A percentile compares a stretch with the other conserved stretches of the same genome.
Evolutionary conservation across 306 rosid species (phyloP).

Genomic region (Elaeagnus macrophylla): DNA sequence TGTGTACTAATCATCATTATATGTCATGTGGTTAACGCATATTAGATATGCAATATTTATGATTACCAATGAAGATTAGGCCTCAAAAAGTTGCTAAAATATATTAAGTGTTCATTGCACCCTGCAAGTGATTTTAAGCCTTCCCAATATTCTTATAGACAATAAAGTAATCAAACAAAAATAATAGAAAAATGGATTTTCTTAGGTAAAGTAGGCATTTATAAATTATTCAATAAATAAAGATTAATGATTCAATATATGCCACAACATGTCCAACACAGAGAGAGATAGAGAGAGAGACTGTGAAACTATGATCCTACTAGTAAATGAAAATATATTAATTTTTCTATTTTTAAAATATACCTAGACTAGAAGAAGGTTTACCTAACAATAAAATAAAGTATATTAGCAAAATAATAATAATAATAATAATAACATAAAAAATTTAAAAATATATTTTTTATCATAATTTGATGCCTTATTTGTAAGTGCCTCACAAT

Average conservation of each 20-base stretch:
- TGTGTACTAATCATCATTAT: slow-evolving; percentile 25
- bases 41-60: slow-evolving; percentile 26
- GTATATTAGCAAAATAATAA: too few species aligned
- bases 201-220: slow-evolving; percentile 40
- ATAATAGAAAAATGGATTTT: too few species aligned
- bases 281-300: not conserved
- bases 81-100: not conserved
- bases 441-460: too few species aligned
- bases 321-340: too few species aligned
- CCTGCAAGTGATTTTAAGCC: slow-evolving; percentile 24
- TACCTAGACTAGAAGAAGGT: too few species aligned
- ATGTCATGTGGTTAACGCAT: slow-evolving; percentile 29
- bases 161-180: slow-evolving; percentile 32
- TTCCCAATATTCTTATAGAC: slow-evolving; percentile 14
- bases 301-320: too few species aligned
- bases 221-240: slow-evolving; percentile 12
- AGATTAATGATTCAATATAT: slow-evolving; percentile 21
- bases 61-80: slow-evolving; percentile 30
- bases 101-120: slow-evolving; percentile 11
- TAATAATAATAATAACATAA: too few species aligned
- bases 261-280: slow-evolving; percentile 15
- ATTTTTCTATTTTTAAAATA: too few species aligned
- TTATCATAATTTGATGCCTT: too few species aligned
- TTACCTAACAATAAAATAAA: too few species aligned
- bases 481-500: too few species aligned